Percentiles rank a stretch among this genome's conserved stretches.
Conservation (phyloP, 148 eudicot genomes). For the Selenicereus undatus region DNA sequence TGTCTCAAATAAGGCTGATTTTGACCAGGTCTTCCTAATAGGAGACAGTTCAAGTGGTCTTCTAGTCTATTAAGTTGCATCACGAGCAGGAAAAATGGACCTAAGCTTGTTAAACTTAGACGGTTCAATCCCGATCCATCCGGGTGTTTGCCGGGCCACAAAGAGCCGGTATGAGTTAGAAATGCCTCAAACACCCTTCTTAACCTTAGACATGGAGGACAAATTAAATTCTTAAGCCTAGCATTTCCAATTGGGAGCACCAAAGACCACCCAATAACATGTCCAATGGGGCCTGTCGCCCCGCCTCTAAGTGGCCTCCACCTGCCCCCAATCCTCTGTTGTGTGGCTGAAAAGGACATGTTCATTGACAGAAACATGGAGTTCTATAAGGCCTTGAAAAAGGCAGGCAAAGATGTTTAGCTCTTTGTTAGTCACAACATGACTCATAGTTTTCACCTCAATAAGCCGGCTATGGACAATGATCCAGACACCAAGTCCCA, state of each 20-base stretch:
- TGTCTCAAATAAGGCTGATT: no score
- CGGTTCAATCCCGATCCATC: slow-evolving; percentile 70
- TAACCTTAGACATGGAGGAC: slow-evolving; percentile 78
- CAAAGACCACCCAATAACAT: no score
- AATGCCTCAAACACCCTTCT: slow-evolving; percentile 66
- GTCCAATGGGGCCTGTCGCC: slow-evolving; percentile 70
- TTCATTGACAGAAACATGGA: slow-evolving; percentile 78
- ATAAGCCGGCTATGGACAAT: slow-evolving; percentile 58
- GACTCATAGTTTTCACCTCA: slow-evolving; percentile 70
- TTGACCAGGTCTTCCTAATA: no score
- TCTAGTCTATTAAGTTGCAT: no score
- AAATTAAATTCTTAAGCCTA: slow-evolving; percentile 56
- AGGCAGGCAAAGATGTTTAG: slow-evolving; percentile 54
- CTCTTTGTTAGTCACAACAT: slow-evolving; percentile 47
- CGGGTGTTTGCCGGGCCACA: slow-evolving; percentile 51
- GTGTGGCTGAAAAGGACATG: slow-evolving; percentile 75
- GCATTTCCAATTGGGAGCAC: no score
- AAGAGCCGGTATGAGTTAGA: slow-evolving; percentile 73
- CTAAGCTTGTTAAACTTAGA: slow-evolving; percentile 37
- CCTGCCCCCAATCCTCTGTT: slow-evolving; percentile 56
- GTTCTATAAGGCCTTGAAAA: slow-evolving; percentile 61
- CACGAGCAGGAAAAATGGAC: slow-evolving; percentile 38
- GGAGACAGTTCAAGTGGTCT: no score
- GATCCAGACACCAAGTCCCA: slow-evolving; percentile 42
- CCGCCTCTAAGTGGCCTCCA: slow-evolving; percentile 38